These are phyloP conservation scores for Trichoderma parareesei DNA, from an alignment of 495 filamentous ascomycete genomes.

Conservation along the genomic window DNA sequence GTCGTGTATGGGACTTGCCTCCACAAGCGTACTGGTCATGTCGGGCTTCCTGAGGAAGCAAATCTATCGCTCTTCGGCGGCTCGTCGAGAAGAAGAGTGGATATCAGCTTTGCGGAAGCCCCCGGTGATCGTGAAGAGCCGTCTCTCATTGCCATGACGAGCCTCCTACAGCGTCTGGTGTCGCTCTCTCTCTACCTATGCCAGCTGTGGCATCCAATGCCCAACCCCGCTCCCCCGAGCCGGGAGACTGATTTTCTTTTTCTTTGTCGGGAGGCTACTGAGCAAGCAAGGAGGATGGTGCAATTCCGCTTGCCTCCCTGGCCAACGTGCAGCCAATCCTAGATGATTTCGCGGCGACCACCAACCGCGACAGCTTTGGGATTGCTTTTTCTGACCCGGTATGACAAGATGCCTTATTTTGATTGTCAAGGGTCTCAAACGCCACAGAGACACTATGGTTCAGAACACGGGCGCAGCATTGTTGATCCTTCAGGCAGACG, in stretches of 20 bases:
- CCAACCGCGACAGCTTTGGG: neutral
- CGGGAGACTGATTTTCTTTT: neutral
- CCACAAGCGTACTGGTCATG: neutral
- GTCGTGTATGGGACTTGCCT: neutral
- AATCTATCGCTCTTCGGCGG: too few species aligned
- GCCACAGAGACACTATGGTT: neutral
- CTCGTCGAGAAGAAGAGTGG: too few species aligned
- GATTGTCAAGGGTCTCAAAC: neutral
- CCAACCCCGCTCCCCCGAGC: too few species aligned
- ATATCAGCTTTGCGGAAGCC: too few species aligned
- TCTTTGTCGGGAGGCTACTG: neutral
- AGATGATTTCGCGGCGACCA: neutral
- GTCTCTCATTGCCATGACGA: too few species aligned
- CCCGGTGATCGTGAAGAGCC: too few species aligned
- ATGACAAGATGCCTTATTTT: neutral
- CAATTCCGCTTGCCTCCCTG: slow-evolving; percentile 6
- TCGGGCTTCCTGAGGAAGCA: too few species aligned
- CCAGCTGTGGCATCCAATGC: too few species aligned
- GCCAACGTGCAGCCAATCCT: neutral
- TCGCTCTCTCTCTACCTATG: too few species aligned
- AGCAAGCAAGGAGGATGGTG: neutral
- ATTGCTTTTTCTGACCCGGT: too few species aligned
- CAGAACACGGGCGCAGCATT: neutral
- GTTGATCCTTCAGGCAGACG: too few species aligned
- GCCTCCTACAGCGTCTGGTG: too few species aligned